Evolutionary conservation across 2,329 filamentous ascomycete species (phyloP).

Genomic region (Magnaporthiopsis poae): DNA sequence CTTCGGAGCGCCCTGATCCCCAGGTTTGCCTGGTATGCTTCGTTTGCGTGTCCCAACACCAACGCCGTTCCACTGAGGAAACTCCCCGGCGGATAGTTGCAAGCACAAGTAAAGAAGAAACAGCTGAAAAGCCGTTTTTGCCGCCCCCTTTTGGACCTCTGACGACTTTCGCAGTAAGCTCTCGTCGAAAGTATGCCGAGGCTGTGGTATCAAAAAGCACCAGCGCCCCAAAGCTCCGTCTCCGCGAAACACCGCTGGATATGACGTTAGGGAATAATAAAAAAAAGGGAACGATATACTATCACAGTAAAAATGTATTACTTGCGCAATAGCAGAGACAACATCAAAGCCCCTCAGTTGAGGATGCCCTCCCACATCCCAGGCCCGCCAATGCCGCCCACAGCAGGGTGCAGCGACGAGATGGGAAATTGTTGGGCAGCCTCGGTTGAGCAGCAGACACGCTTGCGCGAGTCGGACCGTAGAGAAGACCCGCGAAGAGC

Average conservation of each 20-base stretch:
- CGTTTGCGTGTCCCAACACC: constrained; percentile 1
- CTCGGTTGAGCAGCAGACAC: constrained; percentile 57
- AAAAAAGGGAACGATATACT: background rate
- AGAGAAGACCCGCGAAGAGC: constrained; percentile 32
- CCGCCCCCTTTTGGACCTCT: background rate
- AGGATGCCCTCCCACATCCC: constrained; percentile 61
- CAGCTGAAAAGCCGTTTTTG: background rate
- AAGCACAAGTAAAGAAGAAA: constrained; percentile 3
- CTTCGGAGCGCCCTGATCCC: background rate
- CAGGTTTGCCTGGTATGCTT: background rate
- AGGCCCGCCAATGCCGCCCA: constrained; percentile 42
- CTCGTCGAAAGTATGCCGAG: background rate
- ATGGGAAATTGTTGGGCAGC: constrained; percentile 38
- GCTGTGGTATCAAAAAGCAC: constrained; percentile 4
- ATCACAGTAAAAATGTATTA: constrained; percentile 2
- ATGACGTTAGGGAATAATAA: background rate
- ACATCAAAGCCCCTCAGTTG: constrained; percentile 28
- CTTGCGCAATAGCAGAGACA: background rate
- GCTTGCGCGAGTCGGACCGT: constrained; percentile 46
- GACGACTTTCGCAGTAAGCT: background rate
- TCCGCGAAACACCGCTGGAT: background rate
- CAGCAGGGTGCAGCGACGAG: constrained; percentile 36
- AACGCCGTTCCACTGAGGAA: background rate
- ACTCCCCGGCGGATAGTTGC: background rate
- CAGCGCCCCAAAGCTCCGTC: background rate